A percentile compares a stretch with the other conserved stretches of the same genome.
These are phyloP conservation scores for Emmonsiellopsis sp. DNA, from an alignment of 2,329 filamentous ascomycete genomes.

Conservation along the genomic window DNA sequence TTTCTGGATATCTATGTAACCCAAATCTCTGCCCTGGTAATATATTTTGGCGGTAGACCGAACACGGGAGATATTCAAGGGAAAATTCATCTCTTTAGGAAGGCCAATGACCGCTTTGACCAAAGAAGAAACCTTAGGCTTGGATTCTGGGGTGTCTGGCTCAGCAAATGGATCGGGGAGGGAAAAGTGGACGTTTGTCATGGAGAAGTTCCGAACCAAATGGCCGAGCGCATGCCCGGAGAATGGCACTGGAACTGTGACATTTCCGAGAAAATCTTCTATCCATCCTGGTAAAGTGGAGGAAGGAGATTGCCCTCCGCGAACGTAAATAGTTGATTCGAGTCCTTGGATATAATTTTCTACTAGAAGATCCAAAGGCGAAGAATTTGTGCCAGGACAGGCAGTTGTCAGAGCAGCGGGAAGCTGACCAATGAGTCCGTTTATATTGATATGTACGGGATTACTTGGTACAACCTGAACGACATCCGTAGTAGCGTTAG, in stretches of 20 bases:
- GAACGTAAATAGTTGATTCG: conserved; percentile 70
- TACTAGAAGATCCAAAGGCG: conserved; percentile 75
- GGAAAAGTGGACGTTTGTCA: conserved; percentile 76
- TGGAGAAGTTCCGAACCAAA: conserved; percentile 76
- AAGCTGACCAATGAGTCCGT: conserved; percentile 62
- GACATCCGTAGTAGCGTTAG: conserved; percentile 59
- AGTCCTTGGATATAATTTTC: conserved; percentile 73
- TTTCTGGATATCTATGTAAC: conserved; percentile 64
- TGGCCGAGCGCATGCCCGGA: conserved; percentile 73
- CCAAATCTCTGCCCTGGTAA: conserved; percentile 69
- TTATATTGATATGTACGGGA: conserved; percentile 59
- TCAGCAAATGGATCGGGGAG: conserved; percentile 73
- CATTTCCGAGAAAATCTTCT: conserved; percentile 64
- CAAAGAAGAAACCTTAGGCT: conserved; percentile 72
- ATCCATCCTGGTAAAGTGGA: conserved; percentile 73
- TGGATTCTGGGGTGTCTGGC: conserved; percentile 60
- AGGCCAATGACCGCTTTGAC: conserved; percentile 70
- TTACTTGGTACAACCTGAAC: conserved; percentile 59
- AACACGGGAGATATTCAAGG: conserved; percentile 66
- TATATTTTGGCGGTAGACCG: conserved; percentile 70
- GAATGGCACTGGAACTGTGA: conserved; percentile 76
- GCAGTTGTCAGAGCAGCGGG: conserved; percentile 61
- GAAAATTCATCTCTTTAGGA: conserved; percentile 79
- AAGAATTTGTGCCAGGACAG: conserved; percentile 69
- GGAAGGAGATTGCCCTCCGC: conserved; percentile 60